phyloP scores from a whole-genome alignment of 1,284 basidiomycete species.

The Ceratorhiza oryzae-sativae region DNA sequence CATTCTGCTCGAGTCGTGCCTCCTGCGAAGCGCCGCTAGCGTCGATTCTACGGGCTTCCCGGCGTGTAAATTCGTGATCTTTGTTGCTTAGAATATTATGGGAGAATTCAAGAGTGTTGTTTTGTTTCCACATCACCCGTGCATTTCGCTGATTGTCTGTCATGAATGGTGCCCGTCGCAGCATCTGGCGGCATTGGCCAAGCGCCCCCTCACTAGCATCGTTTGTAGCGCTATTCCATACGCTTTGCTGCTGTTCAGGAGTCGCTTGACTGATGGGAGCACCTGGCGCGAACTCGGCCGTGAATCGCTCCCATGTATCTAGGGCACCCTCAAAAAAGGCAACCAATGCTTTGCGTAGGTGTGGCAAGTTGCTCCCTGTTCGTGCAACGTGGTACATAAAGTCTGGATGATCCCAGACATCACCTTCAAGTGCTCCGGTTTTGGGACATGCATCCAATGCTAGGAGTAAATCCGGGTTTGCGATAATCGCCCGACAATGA shows the following conservation, averaged over 20 bases:
- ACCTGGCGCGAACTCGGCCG: constrained; percentile 10
- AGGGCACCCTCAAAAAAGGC: constrained; percentile 30
- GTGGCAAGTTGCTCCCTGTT: background rate
- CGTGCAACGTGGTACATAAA: background rate
- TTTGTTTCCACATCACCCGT: constrained; percentile 24
- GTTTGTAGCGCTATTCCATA: constrained; percentile 21
- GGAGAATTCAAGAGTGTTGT: background rate
- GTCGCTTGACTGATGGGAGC: background rate
- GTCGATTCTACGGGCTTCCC: constrained; percentile 10
- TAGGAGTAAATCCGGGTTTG: constrained; percentile 30
- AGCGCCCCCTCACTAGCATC: constrained; percentile 25
- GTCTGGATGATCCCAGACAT: constrained; percentile 5
- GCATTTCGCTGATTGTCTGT: constrained; percentile 19
- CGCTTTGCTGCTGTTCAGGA: background rate
- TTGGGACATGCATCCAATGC: background rate
- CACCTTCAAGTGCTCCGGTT: constrained; percentile 11
- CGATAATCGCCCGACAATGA: constrained; percentile 23
- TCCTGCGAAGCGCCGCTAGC: background rate
- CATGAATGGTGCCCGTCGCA: background rate
- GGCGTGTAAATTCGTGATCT: background rate
- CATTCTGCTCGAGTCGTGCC: background rate
- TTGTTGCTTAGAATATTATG: background rate
- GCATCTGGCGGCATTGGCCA: constrained; percentile 24
- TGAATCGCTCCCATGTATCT: constrained; percentile 28
- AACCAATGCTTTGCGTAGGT: background rate